Percentiles rank a stretch among this genome's conserved stretches.
phyloP scores from a whole-genome alignment of 345 rosid species.

The Alliaria petiolata region DNA sequence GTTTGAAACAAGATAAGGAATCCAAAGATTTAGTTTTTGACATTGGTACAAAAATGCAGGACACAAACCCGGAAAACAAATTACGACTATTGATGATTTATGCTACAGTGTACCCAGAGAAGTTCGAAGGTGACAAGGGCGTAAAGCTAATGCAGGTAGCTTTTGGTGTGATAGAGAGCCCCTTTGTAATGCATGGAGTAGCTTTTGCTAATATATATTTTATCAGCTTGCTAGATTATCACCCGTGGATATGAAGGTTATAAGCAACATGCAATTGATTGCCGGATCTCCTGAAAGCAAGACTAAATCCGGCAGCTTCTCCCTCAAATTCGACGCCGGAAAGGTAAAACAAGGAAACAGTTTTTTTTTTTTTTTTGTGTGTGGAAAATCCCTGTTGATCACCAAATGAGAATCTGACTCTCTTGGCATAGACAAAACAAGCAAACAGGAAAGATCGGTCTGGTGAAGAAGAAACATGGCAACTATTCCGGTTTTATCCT shows the following conservation, averaged over 20 bases:
- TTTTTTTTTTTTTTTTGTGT: too few relatives aligned
- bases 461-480: slow-evolving; percentile 93
- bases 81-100: slow-evolving; percentile 89
- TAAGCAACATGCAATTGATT: slow-evolving; percentile 70
- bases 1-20: not conserved
- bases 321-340: slow-evolving; percentile 78
- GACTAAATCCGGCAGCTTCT: slow-evolving; percentile 51
- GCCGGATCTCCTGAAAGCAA: slow-evolving; percentile 57
- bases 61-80: slow-evolving; percentile 70
- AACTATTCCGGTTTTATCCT: slow-evolving; percentile 84
- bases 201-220: not conserved
- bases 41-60: slow-evolving; percentile 54
- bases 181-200: not conserved
- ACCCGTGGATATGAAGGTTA: slow-evolving; percentile 66
- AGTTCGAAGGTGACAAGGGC: slow-evolving; percentile 91
- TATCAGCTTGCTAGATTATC: slow-evolving; percentile 80
- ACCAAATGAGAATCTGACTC: not conserved
- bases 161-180: slow-evolving; percentile 1
- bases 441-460: slow-evolving; percentile 82
- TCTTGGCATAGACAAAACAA: slow-evolving; percentile 56
- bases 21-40: not conserved
- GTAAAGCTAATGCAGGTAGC: slow-evolving; percentile 88
- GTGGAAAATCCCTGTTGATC: too few relatives aligned
- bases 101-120: slow-evolving; percentile 80
- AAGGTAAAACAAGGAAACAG: slow-evolving; percentile 46